Conservation (phyloP, 2,329 filamentous ascomycete species). For the Fusarium sp. region DNA sequence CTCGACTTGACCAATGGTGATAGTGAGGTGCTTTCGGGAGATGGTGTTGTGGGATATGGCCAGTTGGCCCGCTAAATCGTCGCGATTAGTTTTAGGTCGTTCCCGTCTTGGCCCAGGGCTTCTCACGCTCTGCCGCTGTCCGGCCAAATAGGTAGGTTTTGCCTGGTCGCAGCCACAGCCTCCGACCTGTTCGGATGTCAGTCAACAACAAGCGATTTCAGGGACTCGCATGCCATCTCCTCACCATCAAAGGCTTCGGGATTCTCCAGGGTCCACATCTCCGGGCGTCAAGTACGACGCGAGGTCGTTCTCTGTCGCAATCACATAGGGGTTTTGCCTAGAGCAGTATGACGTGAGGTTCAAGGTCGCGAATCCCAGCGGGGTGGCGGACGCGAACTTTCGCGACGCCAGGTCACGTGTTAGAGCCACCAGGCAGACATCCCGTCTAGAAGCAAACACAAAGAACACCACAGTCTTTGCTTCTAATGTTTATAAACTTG, state of each 20-base stretch:
- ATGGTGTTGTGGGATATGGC: constrained; percentile 86
- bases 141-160: constrained; percentile 90
- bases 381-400: constrained; percentile 36
- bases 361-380: constrained; percentile 42
- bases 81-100: constrained; percentile 10
- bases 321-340: constrained; percentile 30
- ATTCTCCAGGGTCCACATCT: constrained; percentile 78
- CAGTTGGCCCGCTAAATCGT: constrained; percentile 71
- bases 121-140: constrained; percentile 76
- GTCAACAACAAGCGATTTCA: constrained; percentile 13
- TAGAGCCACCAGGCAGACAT: too few species aligned
- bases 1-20: constrained; percentile 78
- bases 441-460: neutral
- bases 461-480: too few species aligned
- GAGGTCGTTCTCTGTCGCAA: constrained; percentile 26
- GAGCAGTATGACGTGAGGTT: constrained; percentile 46
- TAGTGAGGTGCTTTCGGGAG: constrained; percentile 88
- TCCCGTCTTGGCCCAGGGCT: neutral
- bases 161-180: constrained; percentile 88
- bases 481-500: too few species aligned
- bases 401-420: constrained; percentile 49
- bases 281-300: constrained; percentile 33
- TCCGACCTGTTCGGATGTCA: constrained; percentile 54
- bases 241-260: constrained; percentile 67
- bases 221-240: neutral